Evolutionary conservation across 371 early-diverging fungal species (phyloP), one percentile per base, ranked within the genome.

Genomic region (Actinomortierella ambigua): DNA sequence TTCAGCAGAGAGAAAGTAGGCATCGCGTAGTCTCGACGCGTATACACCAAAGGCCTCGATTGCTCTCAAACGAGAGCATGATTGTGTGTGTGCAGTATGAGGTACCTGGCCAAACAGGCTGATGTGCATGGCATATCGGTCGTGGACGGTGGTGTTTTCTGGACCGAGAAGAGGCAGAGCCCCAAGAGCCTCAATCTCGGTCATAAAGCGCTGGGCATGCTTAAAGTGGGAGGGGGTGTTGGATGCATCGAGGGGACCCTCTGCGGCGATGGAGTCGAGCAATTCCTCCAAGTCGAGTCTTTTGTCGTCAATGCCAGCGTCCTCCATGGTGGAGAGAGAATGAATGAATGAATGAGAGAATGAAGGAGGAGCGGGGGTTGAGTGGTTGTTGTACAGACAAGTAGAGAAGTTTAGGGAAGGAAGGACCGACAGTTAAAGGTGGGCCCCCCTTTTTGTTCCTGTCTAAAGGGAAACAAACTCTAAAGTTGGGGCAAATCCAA

Each of bases 221-320:
- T 39, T 17, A 23, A 73, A 73, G 51, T 67, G 64, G 11, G 75
- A 73, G 42, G 68, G 54, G 1, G 75, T 60, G 48, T 63, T 63
- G 11, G 23, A 27, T 13, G 51, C 63, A 0, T 63, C 48, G 47
- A 23, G 15, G 14, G 20, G 9, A 18, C 55, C 66, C 3, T 50
- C 24, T 2, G 55, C 39, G 13, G 50, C 48, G 27, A 57, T 26
- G 13, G 39, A 29, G 23, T 73, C 75, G 51, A 67, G 75, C 20
- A 61, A 1, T 2, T 61, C 55, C 17, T 73, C 68, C 14, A 67
- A 17, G 22, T 61, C 55, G 41, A 53, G 60, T 42, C 29, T 55
- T 11, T 44, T 27, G 34, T 61, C 61, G 8, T 55, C 58, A 20
- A 34, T 11, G 34, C 11, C 7, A 34, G 48, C 56, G 50, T 53